Conservation (phyloP, 768 basidiomycete species). For the Boletales sp. region DNA sequence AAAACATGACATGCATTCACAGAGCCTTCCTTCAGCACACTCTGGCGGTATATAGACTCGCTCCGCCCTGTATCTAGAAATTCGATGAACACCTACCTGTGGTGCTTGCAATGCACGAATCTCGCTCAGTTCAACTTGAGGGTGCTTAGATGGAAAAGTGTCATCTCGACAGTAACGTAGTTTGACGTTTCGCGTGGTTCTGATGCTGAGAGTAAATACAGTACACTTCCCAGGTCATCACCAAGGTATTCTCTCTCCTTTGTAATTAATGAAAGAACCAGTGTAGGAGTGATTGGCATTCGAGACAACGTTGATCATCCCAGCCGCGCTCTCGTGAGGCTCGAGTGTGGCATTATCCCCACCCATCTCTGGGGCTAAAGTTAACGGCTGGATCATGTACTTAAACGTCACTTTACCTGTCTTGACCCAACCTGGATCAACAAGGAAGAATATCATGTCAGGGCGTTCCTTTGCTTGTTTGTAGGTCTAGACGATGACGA, state of each 20-base stretch:
- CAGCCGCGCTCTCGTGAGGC: slow-evolving; percentile 28
- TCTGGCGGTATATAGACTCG: too few species aligned
- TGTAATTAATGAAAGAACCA: slow-evolving; percentile 31
- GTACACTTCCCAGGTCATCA: slow-evolving; percentile 4
- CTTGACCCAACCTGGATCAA: slow-evolving; percentile 41
- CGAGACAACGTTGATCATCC: slow-evolving; percentile 27
- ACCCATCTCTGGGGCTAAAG: slow-evolving; percentile 30
- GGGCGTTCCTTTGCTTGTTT: slow-evolving; percentile 35
- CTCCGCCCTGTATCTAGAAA: too few species aligned
- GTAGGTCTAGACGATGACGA: slow-evolving; percentile 24
- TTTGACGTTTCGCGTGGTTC: too few species aligned
- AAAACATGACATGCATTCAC: too few species aligned
- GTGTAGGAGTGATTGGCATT: slow-evolving; percentile 22
- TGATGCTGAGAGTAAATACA: too few species aligned
- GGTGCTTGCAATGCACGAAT: too few species aligned
- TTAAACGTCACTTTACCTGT: slow-evolving; percentile 24
- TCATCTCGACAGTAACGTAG: too few species aligned
- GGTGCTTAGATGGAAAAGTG: too few species aligned
- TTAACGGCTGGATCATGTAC: not conserved
- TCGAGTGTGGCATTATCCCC: slow-evolving; percentile 28
- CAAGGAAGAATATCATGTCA: slow-evolving; percentile 29
- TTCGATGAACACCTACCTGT: too few species aligned
- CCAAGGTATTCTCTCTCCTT: slow-evolving; percentile 31
- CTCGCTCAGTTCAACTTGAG: too few species aligned
- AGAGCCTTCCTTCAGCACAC: too few species aligned